A percentile compares a stretch with the other conserved stretches of the same genome.
phyloP scores from a whole-genome alignment of 495 filamentous ascomycete species.

The Pseudotulostoma volvatum region DNA sequence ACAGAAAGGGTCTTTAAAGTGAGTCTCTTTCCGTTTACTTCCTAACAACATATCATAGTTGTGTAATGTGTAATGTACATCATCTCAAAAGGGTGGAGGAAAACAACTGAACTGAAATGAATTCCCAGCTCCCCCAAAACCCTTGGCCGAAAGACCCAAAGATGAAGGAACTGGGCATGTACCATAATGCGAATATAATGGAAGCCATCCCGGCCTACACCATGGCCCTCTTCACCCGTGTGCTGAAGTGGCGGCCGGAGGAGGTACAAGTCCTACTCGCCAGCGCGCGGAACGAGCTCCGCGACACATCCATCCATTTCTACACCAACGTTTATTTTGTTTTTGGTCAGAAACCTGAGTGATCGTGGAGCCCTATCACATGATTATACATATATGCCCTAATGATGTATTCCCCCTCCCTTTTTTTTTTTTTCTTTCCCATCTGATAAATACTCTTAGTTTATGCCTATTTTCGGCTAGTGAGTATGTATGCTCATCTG shows the following conservation, averaged over 20 bases:
- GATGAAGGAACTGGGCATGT: constrained; percentile 16
- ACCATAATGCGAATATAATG: constrained; percentile 11
- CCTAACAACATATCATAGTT: too few relatives aligned
- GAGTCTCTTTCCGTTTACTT: too few relatives aligned
- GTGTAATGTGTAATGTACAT: too few relatives aligned
- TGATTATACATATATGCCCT: background rate
- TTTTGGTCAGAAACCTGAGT: constrained; percentile 4
- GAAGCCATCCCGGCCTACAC: constrained; percentile 14
- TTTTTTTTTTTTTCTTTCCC: background rate
- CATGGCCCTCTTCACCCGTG: constrained; percentile 22
- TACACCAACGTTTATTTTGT: constrained; percentile 8
- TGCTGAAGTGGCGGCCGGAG: constrained; percentile 27
- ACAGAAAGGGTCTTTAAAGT: constrained; percentile 27
- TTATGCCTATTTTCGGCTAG: background rate
- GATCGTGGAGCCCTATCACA: background rate
- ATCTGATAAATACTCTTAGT: background rate
- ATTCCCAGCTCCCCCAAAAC: background rate
- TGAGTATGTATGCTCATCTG: background rate
- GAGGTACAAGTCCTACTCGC: constrained; percentile 32
- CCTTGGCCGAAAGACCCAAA: constrained; percentile 18
- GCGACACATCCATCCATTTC: constrained; percentile 25
- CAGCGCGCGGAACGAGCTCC: constrained; percentile 27
- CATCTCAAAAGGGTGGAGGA: too few relatives aligned
- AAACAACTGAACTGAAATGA: too few relatives aligned
- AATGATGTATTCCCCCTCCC: background rate